phyloP scores from a whole-genome alignment of 495 filamentous ascomycete species.

The Neurospora sp. region DNA sequence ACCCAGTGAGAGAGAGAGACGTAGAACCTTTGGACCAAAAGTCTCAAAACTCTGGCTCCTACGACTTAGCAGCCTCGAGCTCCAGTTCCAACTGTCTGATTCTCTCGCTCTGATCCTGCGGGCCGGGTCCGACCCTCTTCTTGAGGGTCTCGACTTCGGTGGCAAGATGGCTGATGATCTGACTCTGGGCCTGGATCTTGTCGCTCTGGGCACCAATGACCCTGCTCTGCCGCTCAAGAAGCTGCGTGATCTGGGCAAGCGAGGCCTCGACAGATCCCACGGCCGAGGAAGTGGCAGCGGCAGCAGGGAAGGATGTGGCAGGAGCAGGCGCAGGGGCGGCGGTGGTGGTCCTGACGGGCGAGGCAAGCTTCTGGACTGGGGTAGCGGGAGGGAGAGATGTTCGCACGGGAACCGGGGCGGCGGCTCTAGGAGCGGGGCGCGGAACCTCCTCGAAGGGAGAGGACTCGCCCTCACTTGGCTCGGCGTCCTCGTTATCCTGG shows the following conservation, averaged over 20 bases:
- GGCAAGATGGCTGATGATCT: constrained; percentile 54
- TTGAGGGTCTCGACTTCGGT: constrained; percentile 63
- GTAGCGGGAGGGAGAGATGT: background rate
- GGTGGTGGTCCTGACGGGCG: constrained; percentile 7
- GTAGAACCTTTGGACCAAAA: background rate
- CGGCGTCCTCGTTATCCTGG: constrained; percentile 60
- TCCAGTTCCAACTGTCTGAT: constrained; percentile 62
- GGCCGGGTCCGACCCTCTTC: constrained; percentile 46
- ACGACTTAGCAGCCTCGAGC: constrained; percentile 44
- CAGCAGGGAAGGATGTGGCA: constrained; percentile 3
- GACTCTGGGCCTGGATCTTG: constrained; percentile 46
- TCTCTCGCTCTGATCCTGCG: constrained; percentile 54
- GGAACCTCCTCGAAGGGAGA: constrained; percentile 77
- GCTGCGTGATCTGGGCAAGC: constrained; percentile 53
- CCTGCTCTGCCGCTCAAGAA: constrained; percentile 52
- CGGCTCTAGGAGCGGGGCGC: constrained; percentile 39
- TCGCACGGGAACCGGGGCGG: constrained; percentile 12
- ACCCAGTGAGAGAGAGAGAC: background rate
- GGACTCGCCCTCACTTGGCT: constrained; percentile 25
- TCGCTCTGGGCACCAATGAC: constrained; percentile 47
- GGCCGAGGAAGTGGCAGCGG: background rate
- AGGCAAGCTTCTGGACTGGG: constrained; percentile 5
- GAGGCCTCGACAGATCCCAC: constrained; percentile 27
- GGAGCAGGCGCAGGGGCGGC: constrained; percentile 6
- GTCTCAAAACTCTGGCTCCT: background rate